Percentiles rank a stretch among this genome's conserved stretches.
Evolutionary conservation across 2,329 filamentous ascomycete species (phyloP).

Genomic region (Coniochaeta sp.): DNA sequence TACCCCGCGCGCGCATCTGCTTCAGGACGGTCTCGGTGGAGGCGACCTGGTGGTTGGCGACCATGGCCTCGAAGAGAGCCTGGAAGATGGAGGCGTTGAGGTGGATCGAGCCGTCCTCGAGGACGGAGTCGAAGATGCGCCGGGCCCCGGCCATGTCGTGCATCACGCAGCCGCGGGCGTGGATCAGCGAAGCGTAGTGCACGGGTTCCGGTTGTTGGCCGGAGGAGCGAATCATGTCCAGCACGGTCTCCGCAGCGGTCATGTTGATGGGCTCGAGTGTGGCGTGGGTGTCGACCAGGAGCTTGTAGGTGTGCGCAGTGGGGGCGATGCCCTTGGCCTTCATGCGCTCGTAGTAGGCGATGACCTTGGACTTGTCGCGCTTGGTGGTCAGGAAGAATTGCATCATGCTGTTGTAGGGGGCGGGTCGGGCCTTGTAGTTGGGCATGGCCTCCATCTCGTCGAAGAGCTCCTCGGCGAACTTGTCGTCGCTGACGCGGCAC

Average conservation of each 20-base stretch:
- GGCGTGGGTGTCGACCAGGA: constrained; percentile 90
- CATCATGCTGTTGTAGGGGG: constrained; percentile 99
- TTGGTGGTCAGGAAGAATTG: constrained; percentile 98
- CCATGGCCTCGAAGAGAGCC: constrained; percentile 93
- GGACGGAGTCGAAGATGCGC: constrained; percentile 73
- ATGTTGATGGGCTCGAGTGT: constrained; percentile 90
- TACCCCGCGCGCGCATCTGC: constrained; percentile 65
- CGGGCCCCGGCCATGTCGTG: constrained; percentile 85
- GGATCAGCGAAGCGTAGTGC: constrained; percentile 92
- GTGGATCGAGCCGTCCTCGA: constrained; percentile 59
- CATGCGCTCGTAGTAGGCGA: constrained; percentile 95
- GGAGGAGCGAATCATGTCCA: constrained; percentile 67
- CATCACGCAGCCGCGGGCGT: constrained; percentile 88
- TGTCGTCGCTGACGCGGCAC: constrained; percentile 94
- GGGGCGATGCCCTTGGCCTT: constrained; percentile 77
- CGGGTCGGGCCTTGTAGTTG: constrained; percentile 96
- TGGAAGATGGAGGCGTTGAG: constrained; percentile 87
- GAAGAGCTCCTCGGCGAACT: constrained; percentile 94
- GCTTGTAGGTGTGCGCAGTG: constrained; percentile 94
- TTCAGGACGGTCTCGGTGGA: constrained; percentile 68
- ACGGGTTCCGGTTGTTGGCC: constrained; percentile 81
- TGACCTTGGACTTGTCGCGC: constrained; percentile 88
- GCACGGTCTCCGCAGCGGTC: constrained; percentile 74
- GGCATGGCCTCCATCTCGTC: constrained; percentile 99
- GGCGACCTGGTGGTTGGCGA: constrained; percentile 81